Conservation (phyloP, 192 early-diverging fungal species). For the Coemansia erecta region DNA sequence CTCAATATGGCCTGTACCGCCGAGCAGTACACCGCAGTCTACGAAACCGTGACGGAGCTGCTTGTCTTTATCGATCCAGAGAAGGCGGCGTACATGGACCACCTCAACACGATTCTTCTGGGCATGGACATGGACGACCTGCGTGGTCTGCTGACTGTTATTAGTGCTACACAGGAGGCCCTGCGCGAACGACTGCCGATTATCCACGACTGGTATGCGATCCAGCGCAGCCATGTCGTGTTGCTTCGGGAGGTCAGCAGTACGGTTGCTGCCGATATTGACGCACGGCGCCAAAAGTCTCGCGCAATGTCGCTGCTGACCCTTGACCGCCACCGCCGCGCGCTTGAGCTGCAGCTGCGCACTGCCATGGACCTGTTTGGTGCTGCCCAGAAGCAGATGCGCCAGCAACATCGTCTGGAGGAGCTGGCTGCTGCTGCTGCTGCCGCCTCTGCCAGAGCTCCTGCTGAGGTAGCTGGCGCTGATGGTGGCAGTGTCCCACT, state of each 20-base stretch:
- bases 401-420: conserved; percentile 20
- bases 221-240: conserved; percentile 37
- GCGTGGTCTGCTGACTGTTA: conserved; percentile 43
- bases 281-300: conserved; percentile 15
- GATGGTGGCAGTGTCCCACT: neutral
- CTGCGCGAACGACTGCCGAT: conserved; percentile 48
- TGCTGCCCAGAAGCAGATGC: conserved; percentile 46
- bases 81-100: conserved; percentile 66
- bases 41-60: conserved; percentile 74
- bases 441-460: neutral
- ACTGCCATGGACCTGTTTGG: conserved; percentile 53
- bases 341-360: conserved; percentile 51
- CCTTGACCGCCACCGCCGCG: conserved; percentile 39
- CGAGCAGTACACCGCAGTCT: conserved; percentile 68
- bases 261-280: conserved; percentile 3
- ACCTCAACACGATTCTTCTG: conserved; percentile 73
- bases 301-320: conserved; percentile 39
- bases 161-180: conserved; percentile 43
- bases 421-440: neutral
- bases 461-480: neutral
- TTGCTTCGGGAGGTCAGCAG: conserved; percentile 24
- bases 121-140: conserved; percentile 78
- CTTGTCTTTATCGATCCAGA: conserved; percentile 82
- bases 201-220: conserved; percentile 48
- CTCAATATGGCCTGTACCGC: conserved; percentile 73